A percentile compares a stretch with the other conserved stretches of the same genome.
phyloP scores from a whole-genome alignment of 805 yeast genomes.

The Saturnispora hagleri region DNA sequence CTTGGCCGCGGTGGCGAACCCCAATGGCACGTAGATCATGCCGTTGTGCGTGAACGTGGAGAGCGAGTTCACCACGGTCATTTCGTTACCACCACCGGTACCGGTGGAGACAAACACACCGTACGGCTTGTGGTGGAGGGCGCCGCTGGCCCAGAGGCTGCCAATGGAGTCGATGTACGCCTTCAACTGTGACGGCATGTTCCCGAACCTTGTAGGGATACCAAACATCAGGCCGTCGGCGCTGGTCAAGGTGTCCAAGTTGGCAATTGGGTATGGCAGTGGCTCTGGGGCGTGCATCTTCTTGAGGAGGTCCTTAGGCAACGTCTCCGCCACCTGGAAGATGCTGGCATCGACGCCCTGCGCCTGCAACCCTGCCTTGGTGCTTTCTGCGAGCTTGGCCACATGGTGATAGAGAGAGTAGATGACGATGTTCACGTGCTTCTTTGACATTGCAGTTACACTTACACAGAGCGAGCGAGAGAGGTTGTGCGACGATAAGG shows the following conservation, averaged over 20 bases:
- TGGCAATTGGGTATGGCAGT: conserved; percentile 55
- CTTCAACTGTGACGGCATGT: conserved; percentile 68
- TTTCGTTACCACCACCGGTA: conserved; percentile 81
- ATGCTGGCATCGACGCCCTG: conserved; percentile 64
- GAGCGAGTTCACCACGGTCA: conserved; percentile 53
- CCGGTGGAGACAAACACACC: conserved; percentile 70
- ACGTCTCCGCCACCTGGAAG: conserved; percentile 71
- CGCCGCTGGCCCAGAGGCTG: conserved; percentile 69
- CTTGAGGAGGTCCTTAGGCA: conserved; percentile 47
- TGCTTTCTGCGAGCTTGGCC: conserved; percentile 54
- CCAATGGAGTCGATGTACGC: conserved; percentile 75
- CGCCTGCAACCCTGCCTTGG: conserved; percentile 55
- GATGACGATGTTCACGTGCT: conserved; percentile 31
- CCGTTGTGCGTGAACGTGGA: conserved; percentile 73
- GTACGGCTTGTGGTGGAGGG: conserved; percentile 63
- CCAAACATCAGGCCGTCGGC: conserved; percentile 84
- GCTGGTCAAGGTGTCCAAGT: conserved; percentile 45
- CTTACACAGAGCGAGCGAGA: neutral
- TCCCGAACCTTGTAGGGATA: conserved; percentile 80
- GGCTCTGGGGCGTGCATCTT: conserved; percentile 56
- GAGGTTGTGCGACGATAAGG: neutral
- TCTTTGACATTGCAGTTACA: neutral
- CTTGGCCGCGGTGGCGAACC: conserved; percentile 50
- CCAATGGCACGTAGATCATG: conserved; percentile 70
- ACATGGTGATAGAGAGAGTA: conserved; percentile 80